Percentiles rank a stretch among this genome's conserved stretches.
Conservation (phyloP, 495 filamentous ascomycete species). For the Aspergillus indologenus region DNA sequence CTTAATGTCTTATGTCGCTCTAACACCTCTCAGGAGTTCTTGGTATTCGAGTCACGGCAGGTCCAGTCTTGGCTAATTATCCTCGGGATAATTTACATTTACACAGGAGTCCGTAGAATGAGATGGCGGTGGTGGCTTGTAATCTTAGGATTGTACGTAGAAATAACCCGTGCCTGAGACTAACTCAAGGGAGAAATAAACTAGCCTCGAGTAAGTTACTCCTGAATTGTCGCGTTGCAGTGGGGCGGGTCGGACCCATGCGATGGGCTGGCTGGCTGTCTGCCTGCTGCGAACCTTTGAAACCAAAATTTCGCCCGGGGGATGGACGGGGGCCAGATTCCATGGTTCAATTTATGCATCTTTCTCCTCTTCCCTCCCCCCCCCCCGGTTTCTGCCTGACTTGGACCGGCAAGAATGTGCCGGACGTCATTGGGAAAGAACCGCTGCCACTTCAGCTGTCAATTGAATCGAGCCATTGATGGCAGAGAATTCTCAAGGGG, state of each 20-base stretch:
- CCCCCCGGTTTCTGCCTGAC: neutral
- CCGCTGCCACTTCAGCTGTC: neutral
- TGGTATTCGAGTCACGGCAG: neutral
- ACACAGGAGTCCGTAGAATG: too few species aligned
- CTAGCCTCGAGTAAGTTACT: constrained; percentile 8
- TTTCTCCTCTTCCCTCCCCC: neutral
- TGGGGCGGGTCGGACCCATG: constrained; percentile 15
- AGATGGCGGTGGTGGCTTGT: neutral
- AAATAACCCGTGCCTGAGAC: constrained; percentile 1
- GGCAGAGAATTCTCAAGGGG: neutral
- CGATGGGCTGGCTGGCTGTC: neutral
- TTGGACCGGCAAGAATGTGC: neutral
- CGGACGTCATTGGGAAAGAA: too few species aligned
- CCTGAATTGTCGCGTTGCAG: constrained; percentile 13
- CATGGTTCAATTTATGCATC: neutral
- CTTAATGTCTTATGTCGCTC: neutral
- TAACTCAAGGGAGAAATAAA: constrained; percentile 3
- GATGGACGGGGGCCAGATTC: constrained; percentile 8
- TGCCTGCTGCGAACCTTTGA: constrained; percentile 5
- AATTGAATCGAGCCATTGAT: neutral
- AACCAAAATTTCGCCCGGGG: constrained; percentile 6
- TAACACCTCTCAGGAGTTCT: neutral
- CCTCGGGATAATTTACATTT: neutral
- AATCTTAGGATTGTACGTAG: neutral
- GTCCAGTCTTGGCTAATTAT: neutral